These are phyloP conservation scores for Neurospora sp. DNA, from an alignment of 495 filamentous ascomycete species.

Conservation along the genomic window DNA sequence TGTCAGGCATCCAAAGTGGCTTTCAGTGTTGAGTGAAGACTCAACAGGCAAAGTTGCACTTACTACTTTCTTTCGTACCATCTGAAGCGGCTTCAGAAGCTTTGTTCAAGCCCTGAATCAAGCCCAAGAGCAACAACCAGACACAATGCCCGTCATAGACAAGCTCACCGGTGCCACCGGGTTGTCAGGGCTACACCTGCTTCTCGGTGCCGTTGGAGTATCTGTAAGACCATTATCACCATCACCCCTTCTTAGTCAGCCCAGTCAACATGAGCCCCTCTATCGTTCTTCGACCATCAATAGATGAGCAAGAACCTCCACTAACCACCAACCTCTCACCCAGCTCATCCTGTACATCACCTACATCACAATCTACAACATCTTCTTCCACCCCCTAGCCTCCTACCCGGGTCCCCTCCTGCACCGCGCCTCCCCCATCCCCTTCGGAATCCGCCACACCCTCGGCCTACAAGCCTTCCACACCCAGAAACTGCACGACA, in stretches of 20 bases:
- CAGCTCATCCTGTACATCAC: constrained; percentile 1
- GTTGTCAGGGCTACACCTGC: neutral
- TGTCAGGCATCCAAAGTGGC: neutral
- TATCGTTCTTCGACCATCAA: neutral
- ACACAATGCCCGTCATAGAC: neutral
- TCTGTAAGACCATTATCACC: neutral
- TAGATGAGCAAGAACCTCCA: neutral
- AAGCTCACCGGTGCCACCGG: neutral
- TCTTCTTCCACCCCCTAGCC: constrained; percentile 44
- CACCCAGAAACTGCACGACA: constrained; percentile 28
- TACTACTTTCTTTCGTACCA: too few relatives aligned
- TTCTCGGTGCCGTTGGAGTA: neutral
- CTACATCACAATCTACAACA: constrained; percentile 29
- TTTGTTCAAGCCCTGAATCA: neutral
- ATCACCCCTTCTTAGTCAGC: neutral
- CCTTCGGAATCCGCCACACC: constrained; percentile 8
- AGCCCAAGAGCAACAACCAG: neutral
- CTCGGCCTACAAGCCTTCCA: constrained; percentile 5
- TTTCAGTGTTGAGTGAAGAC: neutral
- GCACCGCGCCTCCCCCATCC: constrained; percentile 32
- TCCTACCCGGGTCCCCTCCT: constrained; percentile 40
- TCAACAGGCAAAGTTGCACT: neutral
- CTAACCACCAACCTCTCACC: neutral
- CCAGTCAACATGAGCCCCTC: neutral
- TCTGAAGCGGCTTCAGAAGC: neutral